Conservation (phyloP, 768 basidiomycete species). For the Suillus cothurnatus region DNA sequence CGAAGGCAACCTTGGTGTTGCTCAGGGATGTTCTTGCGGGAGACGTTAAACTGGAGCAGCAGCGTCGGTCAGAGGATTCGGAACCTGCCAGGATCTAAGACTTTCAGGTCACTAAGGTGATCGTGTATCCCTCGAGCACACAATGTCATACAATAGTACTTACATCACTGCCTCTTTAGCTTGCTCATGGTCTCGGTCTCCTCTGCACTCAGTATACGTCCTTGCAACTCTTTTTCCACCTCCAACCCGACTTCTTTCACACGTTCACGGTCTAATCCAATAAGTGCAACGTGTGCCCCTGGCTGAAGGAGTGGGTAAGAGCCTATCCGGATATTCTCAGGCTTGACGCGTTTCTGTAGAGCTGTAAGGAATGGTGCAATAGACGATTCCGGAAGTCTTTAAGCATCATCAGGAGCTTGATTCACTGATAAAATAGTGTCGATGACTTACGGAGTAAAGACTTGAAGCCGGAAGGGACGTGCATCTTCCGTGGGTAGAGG, state of each 20-base stretch:
- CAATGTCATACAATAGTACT: not conserved
- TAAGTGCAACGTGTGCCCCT: slow-evolving; percentile 68
- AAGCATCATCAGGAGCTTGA: not conserved
- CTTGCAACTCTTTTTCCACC: slow-evolving; percentile 60
- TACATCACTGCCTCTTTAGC: slow-evolving; percentile 1
- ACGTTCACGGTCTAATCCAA: slow-evolving; percentile 48
- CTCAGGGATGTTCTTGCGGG: slow-evolving; percentile 17
- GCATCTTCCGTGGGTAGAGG: slow-evolving; percentile 75
- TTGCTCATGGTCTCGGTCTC: slow-evolving; percentile 57
- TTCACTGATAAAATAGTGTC: too few species aligned
- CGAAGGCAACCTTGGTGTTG: slow-evolving; percentile 17
- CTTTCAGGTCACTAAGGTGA: not conserved
- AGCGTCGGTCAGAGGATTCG: not conserved
- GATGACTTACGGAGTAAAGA: slow-evolving; percentile 72
- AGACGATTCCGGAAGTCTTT: slow-evolving; percentile 74
- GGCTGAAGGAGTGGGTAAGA: slow-evolving; percentile 65
- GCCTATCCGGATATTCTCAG: slow-evolving; percentile 82
- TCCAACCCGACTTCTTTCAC: slow-evolving; percentile 61
- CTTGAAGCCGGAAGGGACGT: slow-evolving; percentile 77
- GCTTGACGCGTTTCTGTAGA: slow-evolving; percentile 70
- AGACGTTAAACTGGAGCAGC: slow-evolving; percentile 13
- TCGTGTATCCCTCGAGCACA: not conserved
- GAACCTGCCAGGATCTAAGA: not conserved
- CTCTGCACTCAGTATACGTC: slow-evolving; percentile 65
- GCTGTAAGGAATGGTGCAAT: slow-evolving; percentile 84